Evolutionary conservation across 179 eudicot species (phyloP).

Genomic region (Silene vulgaris): DNA sequence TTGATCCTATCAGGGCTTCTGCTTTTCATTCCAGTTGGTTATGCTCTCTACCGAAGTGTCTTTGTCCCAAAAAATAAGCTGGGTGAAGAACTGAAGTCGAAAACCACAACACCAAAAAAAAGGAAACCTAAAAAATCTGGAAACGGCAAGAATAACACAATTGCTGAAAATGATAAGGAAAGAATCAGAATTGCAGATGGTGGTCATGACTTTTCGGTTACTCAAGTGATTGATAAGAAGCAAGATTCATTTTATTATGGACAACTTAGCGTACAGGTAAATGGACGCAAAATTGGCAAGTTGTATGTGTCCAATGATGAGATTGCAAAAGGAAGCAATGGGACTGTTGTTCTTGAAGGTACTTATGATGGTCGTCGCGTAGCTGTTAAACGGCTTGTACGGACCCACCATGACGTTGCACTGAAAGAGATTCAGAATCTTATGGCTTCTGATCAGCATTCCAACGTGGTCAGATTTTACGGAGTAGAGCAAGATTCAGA

Average conservation of each 20-base stretch:
- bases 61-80: conserved; percentile 20
- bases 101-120: conserved; percentile 40
- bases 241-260: conserved; percentile 15
- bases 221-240: conserved; percentile 21
- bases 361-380: conserved; percentile 66
- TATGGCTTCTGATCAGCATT: conserved; percentile 73
- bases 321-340: conserved; percentile 74
- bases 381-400: conserved; percentile 64
- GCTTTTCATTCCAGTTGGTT: conserved; percentile 28
- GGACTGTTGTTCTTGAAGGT: conserved; percentile 64
- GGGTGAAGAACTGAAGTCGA: conserved; percentile 32
- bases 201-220: conserved; percentile 13
- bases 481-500: conserved; percentile 67
- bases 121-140: conserved; percentile 49
- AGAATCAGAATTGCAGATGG: conserved; percentile 19
- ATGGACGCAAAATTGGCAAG: conserved; percentile 56
- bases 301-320: conserved; percentile 40
- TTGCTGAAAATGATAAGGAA: conserved; percentile 18
- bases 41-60: conserved; percentile 25
- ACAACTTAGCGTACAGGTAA: conserved; percentile 20
- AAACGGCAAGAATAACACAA: conserved; percentile 28
- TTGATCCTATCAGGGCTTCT: conserved; percentile 29
- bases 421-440: conserved; percentile 67
- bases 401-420: conserved; percentile 66
- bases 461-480: conserved; percentile 62